Percentiles rank a stretch among this genome's conserved stretches.
phyloP scores from a whole-genome alignment of 768 basidiomycete species.

The Suillus decipiens region DNA sequence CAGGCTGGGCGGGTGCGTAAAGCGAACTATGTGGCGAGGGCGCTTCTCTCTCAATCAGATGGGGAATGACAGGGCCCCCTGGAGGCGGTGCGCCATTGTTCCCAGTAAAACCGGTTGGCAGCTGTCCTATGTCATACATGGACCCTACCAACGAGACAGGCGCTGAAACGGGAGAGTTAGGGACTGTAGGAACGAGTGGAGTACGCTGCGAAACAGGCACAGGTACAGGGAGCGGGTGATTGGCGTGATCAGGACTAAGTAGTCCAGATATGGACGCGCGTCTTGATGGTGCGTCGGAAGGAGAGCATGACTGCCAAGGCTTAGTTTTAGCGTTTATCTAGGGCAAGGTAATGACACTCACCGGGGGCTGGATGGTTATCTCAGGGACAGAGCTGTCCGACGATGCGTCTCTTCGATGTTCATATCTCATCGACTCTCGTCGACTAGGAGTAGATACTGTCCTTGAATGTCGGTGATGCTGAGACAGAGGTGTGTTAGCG shows the following conservation, averaged over 20 bases:
- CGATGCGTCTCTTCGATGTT: slow-evolving; percentile 27
- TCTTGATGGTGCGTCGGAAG: slow-evolving; percentile 35
- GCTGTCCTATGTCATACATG: slow-evolving; percentile 20
- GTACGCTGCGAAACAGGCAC: slow-evolving; percentile 15
- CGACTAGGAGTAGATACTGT: slow-evolving; percentile 17
- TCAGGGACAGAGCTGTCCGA: slow-evolving; percentile 38
- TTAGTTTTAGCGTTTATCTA: not conserved
- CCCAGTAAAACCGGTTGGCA: slow-evolving; percentile 16
- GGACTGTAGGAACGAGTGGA: slow-evolving; percentile 18
- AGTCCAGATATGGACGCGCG: slow-evolving; percentile 20
- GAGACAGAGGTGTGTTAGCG: slow-evolving; percentile 17
- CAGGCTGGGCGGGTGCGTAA: slow-evolving; percentile 19
- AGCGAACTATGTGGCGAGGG: slow-evolving; percentile 15
- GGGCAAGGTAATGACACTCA: slow-evolving; percentile 17
- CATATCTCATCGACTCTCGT: slow-evolving; percentile 10
- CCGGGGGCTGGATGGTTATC: slow-evolving; percentile 33
- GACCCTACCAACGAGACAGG: slow-evolving; percentile 17
- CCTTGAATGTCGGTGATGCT: slow-evolving; percentile 28
- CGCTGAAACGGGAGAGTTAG: slow-evolving; percentile 16
- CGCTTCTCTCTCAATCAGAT: slow-evolving; percentile 11
- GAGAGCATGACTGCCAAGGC: slow-evolving; percentile 29
- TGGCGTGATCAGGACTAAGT: slow-evolving; percentile 34
- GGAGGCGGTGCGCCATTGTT: slow-evolving; percentile 6
- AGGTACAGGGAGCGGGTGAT: slow-evolving; percentile 29
- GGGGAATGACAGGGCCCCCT: slow-evolving; percentile 28